These are phyloP conservation scores for Hypericum androsaemum DNA, from an alignment of 345 rosid species.

Conservation along the genomic window DNA sequence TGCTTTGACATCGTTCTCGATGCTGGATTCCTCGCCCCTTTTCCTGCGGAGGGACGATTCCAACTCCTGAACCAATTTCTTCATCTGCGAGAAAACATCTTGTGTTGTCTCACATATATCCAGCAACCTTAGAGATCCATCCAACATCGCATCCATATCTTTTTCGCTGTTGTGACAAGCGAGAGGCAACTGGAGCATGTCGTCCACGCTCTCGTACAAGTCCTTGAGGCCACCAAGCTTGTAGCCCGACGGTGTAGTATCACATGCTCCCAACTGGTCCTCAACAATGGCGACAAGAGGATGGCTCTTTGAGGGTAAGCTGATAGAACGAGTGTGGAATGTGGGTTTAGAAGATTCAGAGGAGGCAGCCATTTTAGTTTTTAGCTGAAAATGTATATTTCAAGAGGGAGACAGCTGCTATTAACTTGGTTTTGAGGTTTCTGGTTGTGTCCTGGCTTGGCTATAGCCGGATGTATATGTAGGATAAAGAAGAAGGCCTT, in stretches of 20 bases:
- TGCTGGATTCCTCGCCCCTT: conserved; percentile 11
- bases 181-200: conserved; percentile 20
- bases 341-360: neutral
- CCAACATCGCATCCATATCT: conserved; percentile 23
- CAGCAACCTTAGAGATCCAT: conserved; percentile 31
- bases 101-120: conserved; percentile 30
- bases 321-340: conserved; percentile 16
- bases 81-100: conserved; percentile 30
- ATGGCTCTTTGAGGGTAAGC: conserved; percentile 18
- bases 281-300: conserved; percentile 10
- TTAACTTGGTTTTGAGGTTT: too few species aligned
- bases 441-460: too few species aligned
- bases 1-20: conserved; percentile 15
- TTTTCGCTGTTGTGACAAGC: neutral
- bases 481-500: too few species aligned
- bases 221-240: conserved; percentile 22
- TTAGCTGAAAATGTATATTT: too few species aligned
- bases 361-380: too few species aligned
- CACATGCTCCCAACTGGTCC: conserved; percentile 17
- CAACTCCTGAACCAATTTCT: conserved; percentile 19
- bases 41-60: conserved; percentile 29
- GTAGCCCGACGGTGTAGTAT: conserved; percentile 8
- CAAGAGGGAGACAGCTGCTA: too few species aligned
- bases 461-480: too few species aligned
- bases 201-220: conserved; percentile 26